Percentiles rank a stretch among this genome's conserved stretches.
These are phyloP conservation scores for Aureobasidium namibiae DNA, from an alignment of 2,329 filamentous ascomycete genomes.

Conservation along the genomic window DNA sequence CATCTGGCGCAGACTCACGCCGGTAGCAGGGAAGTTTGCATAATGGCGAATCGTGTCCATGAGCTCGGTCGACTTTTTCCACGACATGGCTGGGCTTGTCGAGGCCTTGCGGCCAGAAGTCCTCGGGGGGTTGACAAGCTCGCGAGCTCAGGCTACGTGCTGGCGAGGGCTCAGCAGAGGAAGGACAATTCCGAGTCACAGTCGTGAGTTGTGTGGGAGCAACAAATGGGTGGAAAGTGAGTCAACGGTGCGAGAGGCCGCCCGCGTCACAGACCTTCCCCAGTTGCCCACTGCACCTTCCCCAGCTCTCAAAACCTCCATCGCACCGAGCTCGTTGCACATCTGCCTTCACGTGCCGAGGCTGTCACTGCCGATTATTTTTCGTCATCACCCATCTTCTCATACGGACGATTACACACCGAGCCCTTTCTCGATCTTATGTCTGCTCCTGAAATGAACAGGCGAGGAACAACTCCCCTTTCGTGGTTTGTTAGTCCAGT, in stretches of 20 bases:
- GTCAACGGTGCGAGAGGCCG: not conserved
- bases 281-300: not conserved
- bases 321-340: not conserved
- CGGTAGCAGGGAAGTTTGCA: constrained; percentile 92
- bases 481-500: not conserved
- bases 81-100: constrained; percentile 58
- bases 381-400: not conserved
- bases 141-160: constrained; percentile 5
- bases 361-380: not conserved
- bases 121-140: not conserved
- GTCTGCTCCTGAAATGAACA: too few relatives aligned
- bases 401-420: not conserved
- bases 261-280: not conserved
- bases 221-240: not conserved
- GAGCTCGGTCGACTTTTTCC: constrained; percentile 82
- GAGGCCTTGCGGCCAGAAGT: constrained; percentile 16
- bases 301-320: not conserved
- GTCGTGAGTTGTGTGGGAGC: not conserved
- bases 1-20: constrained; percentile 95
- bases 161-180: not conserved
- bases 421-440: not conserved
- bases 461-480: too few relatives aligned
- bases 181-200: not conserved
- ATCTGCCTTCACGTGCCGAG: not conserved
- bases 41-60: constrained; percentile 98